Evolutionary conservation across 106 monocot genomes (phyloP).

Genomic region (Narthecium ossifragum): DNA sequence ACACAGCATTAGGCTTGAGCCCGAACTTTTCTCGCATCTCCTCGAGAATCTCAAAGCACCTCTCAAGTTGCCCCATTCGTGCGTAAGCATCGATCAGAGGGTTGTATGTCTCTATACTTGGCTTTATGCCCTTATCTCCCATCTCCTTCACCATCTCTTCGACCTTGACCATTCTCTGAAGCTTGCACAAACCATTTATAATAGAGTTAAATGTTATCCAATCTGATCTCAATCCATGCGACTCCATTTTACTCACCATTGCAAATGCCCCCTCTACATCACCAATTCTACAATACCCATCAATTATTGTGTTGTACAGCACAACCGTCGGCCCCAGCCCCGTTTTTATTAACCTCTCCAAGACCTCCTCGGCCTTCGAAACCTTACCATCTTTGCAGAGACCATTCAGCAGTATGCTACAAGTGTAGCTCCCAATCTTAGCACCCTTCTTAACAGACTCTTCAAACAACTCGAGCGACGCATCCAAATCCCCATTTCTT

Average conservation of each 20-base stretch:
- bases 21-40: constrained; percentile 28
- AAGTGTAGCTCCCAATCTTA: constrained; percentile 21
- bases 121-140: too few relatives aligned
- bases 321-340: constrained; percentile 51
- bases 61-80: constrained; percentile 20
- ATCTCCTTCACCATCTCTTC: too few relatives aligned
- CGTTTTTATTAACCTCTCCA: constrained; percentile 23
- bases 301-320: constrained; percentile 57
- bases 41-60: constrained; percentile 28
- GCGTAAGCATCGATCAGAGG: constrained; percentile 55
- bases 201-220: constrained; percentile 64
- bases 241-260: constrained; percentile 36
- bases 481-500: constrained; percentile 12
- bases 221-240: constrained; percentile 26
- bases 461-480: constrained; percentile 32
- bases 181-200: constrained; percentile 64
- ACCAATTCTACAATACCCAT: constrained; percentile 48
- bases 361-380: constrained; percentile 42
- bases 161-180: constrained; percentile 31
- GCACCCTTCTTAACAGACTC: constrained; percentile 32
- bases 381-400: constrained; percentile 72
- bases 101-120: constrained; percentile 46
- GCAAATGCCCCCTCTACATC: constrained; percentile 38
- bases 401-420: constrained; percentile 50
- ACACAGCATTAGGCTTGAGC: constrained; percentile 25